Evolutionary conservation across 2,329 filamentous ascomycete genomes (phyloP), one percentile per base, ranked within the genome.

Genomic region (Nothopassalora personata): DNA sequence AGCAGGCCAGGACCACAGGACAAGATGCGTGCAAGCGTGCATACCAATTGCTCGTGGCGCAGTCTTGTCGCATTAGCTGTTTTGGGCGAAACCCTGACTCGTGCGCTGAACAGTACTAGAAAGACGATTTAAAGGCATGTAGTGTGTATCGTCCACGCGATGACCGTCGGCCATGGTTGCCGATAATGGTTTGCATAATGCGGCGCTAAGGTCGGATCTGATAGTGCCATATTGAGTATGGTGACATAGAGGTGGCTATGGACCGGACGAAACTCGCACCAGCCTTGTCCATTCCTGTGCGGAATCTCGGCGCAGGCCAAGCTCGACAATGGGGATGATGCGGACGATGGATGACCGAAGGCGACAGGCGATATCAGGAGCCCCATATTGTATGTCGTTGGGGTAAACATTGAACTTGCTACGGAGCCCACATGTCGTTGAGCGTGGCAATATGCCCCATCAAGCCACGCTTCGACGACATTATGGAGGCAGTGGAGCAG

Each of bases 391-490:
- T 19, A 46, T 52, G 55, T 36, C 47, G 55, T 52, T 59, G 47
- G 47, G 57, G n/a, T 15, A 1, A 3, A 15, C 48, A 47, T 53
- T 52, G 33, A n/a, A 27, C 5, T n/a, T 31, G 36, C 28, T 15
- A 34, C 28, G 45, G 31, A 33, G 45, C 28, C 11, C 28, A 23
- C 48, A 57, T 53, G 55, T 49, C 10, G 55, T 57, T 57, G 55
- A 57, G 34, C 48, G 27, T 33, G 18, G 46, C 33, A 31, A 28
- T 36, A 34, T 34, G n/a, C 8, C 27, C 28, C 53, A 48, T 48
- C 18, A 11, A 56, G 31, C 46, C 54, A 56, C 43, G 55, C 36
- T 57, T 64, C 57, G 62, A 60, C 49, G 49, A 58, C 33, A 60
- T 62, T 57, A 58, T 63, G 60, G 60, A 60, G 58, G 48, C 33